phyloP scores from a whole-genome alignment of 768 basidiomycete genomes.

The Pisolithus orientalis region DNA sequence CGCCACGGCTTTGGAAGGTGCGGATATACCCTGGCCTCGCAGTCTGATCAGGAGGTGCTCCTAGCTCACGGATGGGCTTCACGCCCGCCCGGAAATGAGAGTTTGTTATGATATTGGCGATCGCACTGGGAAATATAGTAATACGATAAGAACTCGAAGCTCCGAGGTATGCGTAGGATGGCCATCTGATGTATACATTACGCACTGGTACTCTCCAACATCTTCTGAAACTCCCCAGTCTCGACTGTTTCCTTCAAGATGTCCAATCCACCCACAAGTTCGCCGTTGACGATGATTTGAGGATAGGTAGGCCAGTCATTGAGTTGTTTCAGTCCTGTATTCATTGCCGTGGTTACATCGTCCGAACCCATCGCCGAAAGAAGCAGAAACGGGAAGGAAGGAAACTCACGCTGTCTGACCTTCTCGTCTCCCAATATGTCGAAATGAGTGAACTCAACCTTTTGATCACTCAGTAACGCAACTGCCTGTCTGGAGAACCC shows the following conservation, averaged over 20 bases:
- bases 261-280: constrained; percentile 93
- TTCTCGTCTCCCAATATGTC: constrained; percentile 80
- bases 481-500: constrained; percentile 81
- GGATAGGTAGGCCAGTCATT: constrained; percentile 93
- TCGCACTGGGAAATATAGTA: no score
- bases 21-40: no score
- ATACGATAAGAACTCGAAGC: no score
- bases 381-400: background rate
- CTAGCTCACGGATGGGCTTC: no score
- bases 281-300: constrained; percentile 82
- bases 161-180: no score
- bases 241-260: constrained; percentile 86
- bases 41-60: no score
- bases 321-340: constrained; percentile 58
- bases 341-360: constrained; percentile 1
- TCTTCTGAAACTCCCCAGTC: constrained; percentile 66
- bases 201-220: constrained; percentile 7
- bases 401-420: constrained; percentile 65
- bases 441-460: constrained; percentile 65
- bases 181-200: no score
- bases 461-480: constrained; percentile 54
- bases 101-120: no score
- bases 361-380: background rate
- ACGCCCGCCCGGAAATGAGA: no score
- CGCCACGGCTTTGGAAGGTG: no score